Evolutionary conservation across 225 moss, liverwort and hornwort genomes (phyloP).

Genomic region (Takakia lepidozioides): DNA sequence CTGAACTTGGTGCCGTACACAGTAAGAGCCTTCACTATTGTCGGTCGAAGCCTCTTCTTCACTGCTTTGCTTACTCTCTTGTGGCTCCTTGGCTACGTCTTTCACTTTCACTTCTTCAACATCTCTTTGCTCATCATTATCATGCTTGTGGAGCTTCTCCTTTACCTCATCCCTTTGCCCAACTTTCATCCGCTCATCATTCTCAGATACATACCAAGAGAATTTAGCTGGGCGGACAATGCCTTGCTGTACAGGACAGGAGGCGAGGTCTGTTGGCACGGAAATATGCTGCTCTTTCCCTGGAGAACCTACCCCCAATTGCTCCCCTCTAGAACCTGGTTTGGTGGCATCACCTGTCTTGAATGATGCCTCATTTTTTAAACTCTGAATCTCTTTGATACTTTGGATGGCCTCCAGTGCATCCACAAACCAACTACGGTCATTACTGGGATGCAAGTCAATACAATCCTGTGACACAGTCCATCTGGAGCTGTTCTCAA

Average conservation of each 20-base stretch:
- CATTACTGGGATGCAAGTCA: slow-evolving; percentile 13
- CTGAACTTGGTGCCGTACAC: too few species aligned
- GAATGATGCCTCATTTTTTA: slow-evolving; percentile 25
- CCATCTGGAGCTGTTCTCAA: slow-evolving; percentile 14
- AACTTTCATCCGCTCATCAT: slow-evolving; percentile 30
- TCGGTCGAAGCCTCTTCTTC: background rate
- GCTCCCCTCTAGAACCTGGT: too few species aligned
- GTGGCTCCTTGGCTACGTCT: too few species aligned
- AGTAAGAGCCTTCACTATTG: too few species aligned
- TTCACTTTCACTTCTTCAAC: too few species aligned
- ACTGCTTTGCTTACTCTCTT: background rate
- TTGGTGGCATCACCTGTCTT: too few species aligned
- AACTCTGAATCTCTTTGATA: slow-evolving; percentile 34
- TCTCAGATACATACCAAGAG: slow-evolving; percentile 46
- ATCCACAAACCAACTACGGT: slow-evolving; percentile 42
- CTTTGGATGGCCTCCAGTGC: slow-evolving; percentile 47
- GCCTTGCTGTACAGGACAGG: slow-evolving; percentile 19
- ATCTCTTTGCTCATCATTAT: too few species aligned
- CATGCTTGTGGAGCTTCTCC: slow-evolving; percentile 5
- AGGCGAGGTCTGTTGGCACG: too few species aligned
- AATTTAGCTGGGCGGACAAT: slow-evolving; percentile 28
- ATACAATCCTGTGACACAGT: slow-evolving; percentile 8
- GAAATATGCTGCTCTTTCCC: too few species aligned
- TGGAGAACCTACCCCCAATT: too few species aligned
- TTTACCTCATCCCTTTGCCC: slow-evolving; percentile 11